Percentiles rank a stretch among this genome's conserved stretches.
These are phyloP conservation scores for Triadica sebifera DNA, from an alignment of 345 rosid species.

Conservation along the genomic window DNA sequence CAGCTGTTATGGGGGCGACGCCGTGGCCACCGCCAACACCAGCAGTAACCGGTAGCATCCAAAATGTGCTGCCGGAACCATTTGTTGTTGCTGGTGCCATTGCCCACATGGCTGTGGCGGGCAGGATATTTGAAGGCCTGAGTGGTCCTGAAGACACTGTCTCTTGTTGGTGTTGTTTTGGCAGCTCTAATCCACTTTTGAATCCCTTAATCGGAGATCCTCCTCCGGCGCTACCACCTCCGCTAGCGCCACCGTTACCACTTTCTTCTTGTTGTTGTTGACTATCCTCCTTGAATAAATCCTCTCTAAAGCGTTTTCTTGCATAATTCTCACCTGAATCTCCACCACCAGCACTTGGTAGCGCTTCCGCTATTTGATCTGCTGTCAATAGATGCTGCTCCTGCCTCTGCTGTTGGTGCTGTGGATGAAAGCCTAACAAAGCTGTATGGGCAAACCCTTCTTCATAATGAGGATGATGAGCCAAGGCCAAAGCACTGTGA, in stretches of 20 bases:
- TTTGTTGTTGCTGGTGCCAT: slow-evolving; percentile 45
- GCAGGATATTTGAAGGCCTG: slow-evolving; percentile 38
- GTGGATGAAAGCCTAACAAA: slow-evolving; percentile 54
- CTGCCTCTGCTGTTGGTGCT: no score
- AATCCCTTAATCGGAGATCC: slow-evolving; percentile 40
- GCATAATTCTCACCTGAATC: slow-evolving; percentile 46
- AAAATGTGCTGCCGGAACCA: slow-evolving; percentile 51
- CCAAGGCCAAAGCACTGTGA: slow-evolving; percentile 56
- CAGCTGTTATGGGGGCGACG: slow-evolving; percentile 19
- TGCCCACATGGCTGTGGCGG: slow-evolving; percentile 73
- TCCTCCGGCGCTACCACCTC: slow-evolving; percentile 19
- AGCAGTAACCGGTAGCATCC: slow-evolving; percentile 69
- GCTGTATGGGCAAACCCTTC: slow-evolving; percentile 48
- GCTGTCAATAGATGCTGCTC: slow-evolving; percentile 43
- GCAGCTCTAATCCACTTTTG: slow-evolving; percentile 32
- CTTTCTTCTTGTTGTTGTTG: slow-evolving; percentile 36
- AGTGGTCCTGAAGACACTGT: slow-evolving; percentile 24
- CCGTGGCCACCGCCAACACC: slow-evolving; percentile 60
- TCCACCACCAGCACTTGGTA: slow-evolving; percentile 32
- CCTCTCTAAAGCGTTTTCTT: slow-evolving; percentile 64
- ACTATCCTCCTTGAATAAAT: slow-evolving; percentile 54
- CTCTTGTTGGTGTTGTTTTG: slow-evolving; percentile 30
- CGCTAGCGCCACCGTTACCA: slow-evolving; percentile 19
- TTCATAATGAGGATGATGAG: slow-evolving; percentile 57
- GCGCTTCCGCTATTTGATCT: slow-evolving; percentile 56